These are phyloP conservation scores for Blechomonas ayalai DNA, from an alignment of 208 protist genomes.

Conservation along the genomic window DNA sequence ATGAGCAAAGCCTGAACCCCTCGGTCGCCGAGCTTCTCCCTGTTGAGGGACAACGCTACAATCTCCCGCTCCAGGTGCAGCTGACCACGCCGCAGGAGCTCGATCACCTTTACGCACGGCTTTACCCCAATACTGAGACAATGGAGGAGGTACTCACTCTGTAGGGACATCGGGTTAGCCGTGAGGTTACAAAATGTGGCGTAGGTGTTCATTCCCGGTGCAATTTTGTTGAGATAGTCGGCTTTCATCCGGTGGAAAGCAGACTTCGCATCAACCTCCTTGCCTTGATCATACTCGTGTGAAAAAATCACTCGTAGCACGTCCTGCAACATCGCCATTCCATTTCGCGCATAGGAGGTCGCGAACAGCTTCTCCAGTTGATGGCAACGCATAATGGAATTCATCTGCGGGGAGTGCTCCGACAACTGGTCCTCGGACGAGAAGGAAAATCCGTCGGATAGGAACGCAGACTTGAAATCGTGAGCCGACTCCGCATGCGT, in stretches of 20 bases:
- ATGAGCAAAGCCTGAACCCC: conserved; percentile 23
- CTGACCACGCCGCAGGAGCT: conserved; percentile 6
- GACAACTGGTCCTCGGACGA: no score
- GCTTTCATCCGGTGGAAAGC: conserved; percentile 27
- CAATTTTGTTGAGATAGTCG: conserved; percentile 17
- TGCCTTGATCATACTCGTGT: conserved; percentile 38
- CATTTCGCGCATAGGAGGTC: conserved; percentile 27
- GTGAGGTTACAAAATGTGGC: conserved; percentile 12
- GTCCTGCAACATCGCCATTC: conserved; percentile 40
- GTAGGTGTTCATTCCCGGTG: conserved; percentile 22
- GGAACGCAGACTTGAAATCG: no score
- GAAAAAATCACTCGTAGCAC: conserved; percentile 45
- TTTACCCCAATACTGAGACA: conserved; percentile 33
- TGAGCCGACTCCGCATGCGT: no score
- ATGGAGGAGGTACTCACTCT: conserved; percentile 47
- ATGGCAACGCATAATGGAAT: no score
- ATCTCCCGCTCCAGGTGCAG: conserved; percentile 7
- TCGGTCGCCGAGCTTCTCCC: conserved; percentile 28
- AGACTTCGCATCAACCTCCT: neutral
- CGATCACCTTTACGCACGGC: conserved; percentile 33
- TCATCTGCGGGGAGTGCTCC: no score
- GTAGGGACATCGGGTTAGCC: conserved; percentile 25
- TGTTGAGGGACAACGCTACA: conserved; percentile 18
- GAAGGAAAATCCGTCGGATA: no score
- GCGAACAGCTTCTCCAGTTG: conserved; percentile 38